Base-by-base conservation (phyloP, 1,139 yeast genomes). In the Suhomyces ambrosiae region DNA sequence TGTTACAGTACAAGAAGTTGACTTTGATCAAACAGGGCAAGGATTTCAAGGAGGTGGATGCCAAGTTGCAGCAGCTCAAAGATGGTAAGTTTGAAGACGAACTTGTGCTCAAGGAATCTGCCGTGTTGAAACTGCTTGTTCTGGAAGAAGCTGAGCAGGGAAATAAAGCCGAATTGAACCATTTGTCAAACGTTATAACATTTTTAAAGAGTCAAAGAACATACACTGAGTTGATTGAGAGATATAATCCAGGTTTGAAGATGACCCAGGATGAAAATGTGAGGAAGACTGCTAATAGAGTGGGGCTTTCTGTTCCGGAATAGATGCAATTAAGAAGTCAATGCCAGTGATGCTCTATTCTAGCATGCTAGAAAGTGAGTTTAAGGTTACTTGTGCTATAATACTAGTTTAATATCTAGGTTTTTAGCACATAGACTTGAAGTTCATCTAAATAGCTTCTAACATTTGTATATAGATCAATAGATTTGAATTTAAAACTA, bases 171-270 rank as follows among this genome's bases (percentile, higher is more conserved):
- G 59, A 50, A 27, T 44, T 50, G 37, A 55, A 57, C 45, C 65
- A 78, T 47, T 68, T 83, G 40, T 43, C 53, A 7, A 82, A 80
- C 49, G 69, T 81, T 9, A 57, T 71, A 15, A 62, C 64, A 3
- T 90, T 80, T 53, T 67, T 90, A 40, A 69, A 71, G 33, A 79
- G 84, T 46, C 97, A 90, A 60, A 72, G 95, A 46, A 79, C 73
- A 8, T 90, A 88, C 62, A 80, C 79, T 44, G 92, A 84, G 47
- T 71, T 92, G 38, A 68, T 90, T 35, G 94, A 86, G 47, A 74
- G 95, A 49, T 90, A 90, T 61, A 88, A 90, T 54, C 92, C 95
- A 2, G 95, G 95, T 1, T 71, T 86, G 46, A 76, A 78, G 27
- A 77, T 85, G 80, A 76, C 80, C 22, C 95, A 86, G 52, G 79